Conservation (phyloP, 164 flowering plant genomes). For the Houttuynia cordata region DNA sequence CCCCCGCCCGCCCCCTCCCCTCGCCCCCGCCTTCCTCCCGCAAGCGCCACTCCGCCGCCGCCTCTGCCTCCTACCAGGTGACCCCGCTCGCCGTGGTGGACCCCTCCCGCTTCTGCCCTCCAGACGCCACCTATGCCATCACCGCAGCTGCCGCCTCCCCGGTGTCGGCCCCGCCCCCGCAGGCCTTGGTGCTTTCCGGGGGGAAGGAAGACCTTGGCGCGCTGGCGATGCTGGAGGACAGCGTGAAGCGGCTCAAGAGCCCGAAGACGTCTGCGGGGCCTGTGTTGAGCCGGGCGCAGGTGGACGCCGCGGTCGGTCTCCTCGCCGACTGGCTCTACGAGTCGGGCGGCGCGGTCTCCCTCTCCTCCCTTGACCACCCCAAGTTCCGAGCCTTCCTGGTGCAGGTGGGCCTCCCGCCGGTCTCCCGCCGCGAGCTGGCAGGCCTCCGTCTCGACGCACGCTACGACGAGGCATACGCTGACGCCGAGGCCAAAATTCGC, state of each 20-base stretch:
- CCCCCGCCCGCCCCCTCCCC: conserved; percentile 41
- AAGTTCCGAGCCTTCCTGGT: conserved; percentile 70
- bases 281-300: conserved; percentile 50
- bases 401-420: conserved; percentile 71
- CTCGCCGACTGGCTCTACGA: conserved; percentile 94
- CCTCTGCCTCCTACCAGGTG: conserved; percentile 21
- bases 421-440: conserved; percentile 44
- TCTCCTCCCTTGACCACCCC: conserved; percentile 81
- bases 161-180: conserved; percentile 26
- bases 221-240: conserved; percentile 84
- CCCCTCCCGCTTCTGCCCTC: conserved; percentile 29
- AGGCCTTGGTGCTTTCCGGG: conserved; percentile 75
- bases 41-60: not conserved
- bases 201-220: conserved; percentile 95
- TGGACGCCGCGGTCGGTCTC: conserved; percentile 51
- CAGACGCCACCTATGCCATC: conserved; percentile 5
- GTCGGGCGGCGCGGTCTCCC: conserved; percentile 75
- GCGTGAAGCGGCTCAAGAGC: conserved; percentile 87
- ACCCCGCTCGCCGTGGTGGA: conserved; percentile 49
- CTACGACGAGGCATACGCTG: conserved; percentile 56
- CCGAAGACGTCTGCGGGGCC: conserved; percentile 79
- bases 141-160: conserved; percentile 4
- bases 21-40: not conserved
- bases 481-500: conserved; percentile 62
- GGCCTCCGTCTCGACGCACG: conserved; percentile 51